Conservation (phyloP, 768 basidiomycete genomes). For the Flagelloscypha sp. region DNA sequence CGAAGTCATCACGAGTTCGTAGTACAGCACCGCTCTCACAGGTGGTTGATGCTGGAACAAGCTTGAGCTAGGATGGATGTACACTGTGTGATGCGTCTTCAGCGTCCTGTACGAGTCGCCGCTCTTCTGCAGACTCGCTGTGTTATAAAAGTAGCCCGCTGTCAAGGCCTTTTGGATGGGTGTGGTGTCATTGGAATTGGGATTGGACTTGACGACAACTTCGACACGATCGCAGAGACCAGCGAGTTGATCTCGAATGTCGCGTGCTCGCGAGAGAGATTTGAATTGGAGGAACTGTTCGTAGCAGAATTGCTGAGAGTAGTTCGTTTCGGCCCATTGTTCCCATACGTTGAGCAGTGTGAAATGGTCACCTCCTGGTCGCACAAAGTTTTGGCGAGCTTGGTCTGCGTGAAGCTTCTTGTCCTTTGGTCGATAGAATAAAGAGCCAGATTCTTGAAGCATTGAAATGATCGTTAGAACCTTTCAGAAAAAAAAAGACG, state of each 20-base stretch:
- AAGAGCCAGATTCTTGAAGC: constrained; percentile 90
- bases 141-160: constrained; percentile 93
- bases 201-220: constrained; percentile 78
- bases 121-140: constrained; percentile 83
- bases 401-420: constrained; percentile 97
- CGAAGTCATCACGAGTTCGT: constrained; percentile 94
- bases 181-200: constrained; percentile 87
- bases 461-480: constrained; percentile 95
- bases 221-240: constrained; percentile 96
- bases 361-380: constrained; percentile 95
- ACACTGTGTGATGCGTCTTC: constrained; percentile 93
- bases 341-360: constrained; percentile 97
- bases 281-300: constrained; percentile 95
- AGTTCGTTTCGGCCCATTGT: constrained; percentile 97
- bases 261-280: constrained; percentile 86
- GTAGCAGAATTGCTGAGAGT: constrained; percentile 94
- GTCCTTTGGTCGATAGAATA: constrained; percentile 97
- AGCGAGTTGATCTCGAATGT: constrained; percentile 94
- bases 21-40: constrained; percentile 82
- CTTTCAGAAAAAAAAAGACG: constrained; percentile 26
- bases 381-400: constrained; percentile 94
- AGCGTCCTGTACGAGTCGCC: constrained; percentile 96
- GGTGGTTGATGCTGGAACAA: constrained; percentile 96
- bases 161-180: constrained; percentile 94
- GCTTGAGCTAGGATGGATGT: constrained; percentile 93